phyloP scores from a whole-genome alignment of 2,329 filamentous ascomycete genomes.

The Daldinia sp. region DNA sequence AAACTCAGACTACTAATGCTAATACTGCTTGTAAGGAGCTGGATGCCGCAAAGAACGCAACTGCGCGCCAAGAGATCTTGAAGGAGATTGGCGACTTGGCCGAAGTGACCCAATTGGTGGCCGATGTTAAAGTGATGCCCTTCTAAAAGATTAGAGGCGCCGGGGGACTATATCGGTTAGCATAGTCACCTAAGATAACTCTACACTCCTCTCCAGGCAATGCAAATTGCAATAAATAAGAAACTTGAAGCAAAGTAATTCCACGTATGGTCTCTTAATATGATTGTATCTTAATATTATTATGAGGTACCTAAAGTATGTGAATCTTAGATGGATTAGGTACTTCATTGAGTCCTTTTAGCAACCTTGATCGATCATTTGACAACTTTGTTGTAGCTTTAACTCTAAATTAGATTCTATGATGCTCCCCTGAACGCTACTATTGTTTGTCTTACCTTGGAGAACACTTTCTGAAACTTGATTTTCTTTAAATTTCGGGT shows the following conservation, averaged over 20 bases:
- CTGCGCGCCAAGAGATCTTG: conserved; percentile 21
- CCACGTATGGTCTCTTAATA: not conserved
- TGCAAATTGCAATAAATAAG: not conserved
- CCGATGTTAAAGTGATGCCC: conserved; percentile 25
- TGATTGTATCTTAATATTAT: not conserved
- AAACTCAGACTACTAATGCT: conserved; percentile 8
- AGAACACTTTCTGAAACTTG: too few species aligned
- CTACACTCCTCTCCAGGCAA: not conserved
- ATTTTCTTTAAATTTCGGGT: not conserved
- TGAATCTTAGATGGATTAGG: too few species aligned
- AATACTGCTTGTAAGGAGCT: conserved; percentile 13
- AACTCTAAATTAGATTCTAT: too few species aligned
- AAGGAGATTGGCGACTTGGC: conserved; percentile 23
- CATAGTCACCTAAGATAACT: not conserved
- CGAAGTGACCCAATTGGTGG: conserved; percentile 32
- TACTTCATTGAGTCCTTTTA: not conserved
- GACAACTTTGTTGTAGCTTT: too few species aligned
- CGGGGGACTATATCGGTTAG: not conserved
- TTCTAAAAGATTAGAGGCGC: conserved; percentile 1
- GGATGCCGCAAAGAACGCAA: conserved; percentile 15
- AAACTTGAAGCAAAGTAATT: not conserved
- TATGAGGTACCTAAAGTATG: too few species aligned
- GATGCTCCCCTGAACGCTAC: too few species aligned
- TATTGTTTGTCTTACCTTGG: not conserved
- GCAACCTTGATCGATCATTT: too few species aligned